phyloP scores from a whole-genome alignment of 495 filamentous ascomycete genomes.

The Aspergillus haitiensis region DNA sequence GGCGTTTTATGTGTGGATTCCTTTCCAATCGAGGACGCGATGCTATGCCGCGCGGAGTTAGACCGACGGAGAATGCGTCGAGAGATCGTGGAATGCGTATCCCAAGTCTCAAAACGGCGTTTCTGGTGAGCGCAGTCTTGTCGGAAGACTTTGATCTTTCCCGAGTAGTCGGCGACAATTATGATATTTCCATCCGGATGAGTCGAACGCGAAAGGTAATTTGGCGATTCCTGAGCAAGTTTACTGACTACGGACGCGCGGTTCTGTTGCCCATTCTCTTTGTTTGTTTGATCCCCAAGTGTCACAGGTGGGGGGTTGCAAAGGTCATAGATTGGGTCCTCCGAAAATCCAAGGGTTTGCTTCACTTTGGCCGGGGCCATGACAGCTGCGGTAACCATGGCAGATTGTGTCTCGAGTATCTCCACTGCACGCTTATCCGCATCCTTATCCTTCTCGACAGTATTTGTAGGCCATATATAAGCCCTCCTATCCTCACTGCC shows the following conservation, averaged over 20 bases:
- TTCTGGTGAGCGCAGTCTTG: constrained; percentile 83
- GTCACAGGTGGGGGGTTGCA: constrained; percentile 95
- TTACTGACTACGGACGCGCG: constrained; percentile 49
- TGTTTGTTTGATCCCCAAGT: constrained; percentile 71
- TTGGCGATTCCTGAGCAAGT: constrained; percentile 60
- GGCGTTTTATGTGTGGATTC: constrained; percentile 56
- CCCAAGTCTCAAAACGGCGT: constrained; percentile 51
- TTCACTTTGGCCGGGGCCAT: constrained; percentile 80
- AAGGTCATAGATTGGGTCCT: constrained; percentile 91
- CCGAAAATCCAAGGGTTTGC: constrained; percentile 72
- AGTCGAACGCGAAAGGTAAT: constrained; percentile 69
- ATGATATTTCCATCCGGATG: constrained; percentile 91
- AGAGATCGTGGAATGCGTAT: constrained; percentile 72
- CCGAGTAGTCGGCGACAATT: constrained; percentile 83
- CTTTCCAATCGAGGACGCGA: constrained; percentile 48
- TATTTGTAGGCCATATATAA: constrained; percentile 80
- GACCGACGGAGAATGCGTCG: constrained; percentile 71
- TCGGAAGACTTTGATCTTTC: constrained; percentile 88
- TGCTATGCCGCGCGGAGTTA: constrained; percentile 58
- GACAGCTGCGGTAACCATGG: constrained; percentile 82
- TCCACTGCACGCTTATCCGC: constrained; percentile 80
- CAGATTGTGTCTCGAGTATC: constrained; percentile 83
- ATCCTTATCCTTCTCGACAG: constrained; percentile 65
- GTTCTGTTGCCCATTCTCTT: constrained; percentile 26
- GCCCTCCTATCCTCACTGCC: constrained; percentile 88